A percentile compares a stretch with the other conserved stretches of the same genome.
Evolutionary conservation across 1,284 basidiomycete genomes (phyloP).

Genomic region (Moesziomyces parantarcticus): DNA sequence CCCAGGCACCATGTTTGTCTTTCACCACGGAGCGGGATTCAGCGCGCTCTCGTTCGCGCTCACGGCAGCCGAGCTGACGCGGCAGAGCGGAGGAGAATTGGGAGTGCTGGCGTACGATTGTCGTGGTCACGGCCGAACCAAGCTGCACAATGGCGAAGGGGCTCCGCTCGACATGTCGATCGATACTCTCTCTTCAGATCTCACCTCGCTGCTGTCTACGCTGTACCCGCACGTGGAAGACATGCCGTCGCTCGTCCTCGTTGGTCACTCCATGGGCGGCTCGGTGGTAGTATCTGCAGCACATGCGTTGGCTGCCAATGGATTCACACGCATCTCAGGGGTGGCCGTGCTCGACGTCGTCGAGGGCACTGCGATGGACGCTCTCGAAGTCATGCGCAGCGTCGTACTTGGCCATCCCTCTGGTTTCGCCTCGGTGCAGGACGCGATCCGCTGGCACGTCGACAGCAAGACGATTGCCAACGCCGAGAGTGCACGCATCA

Average conservation of each 20-base stretch:
- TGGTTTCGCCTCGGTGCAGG: slow-evolving; percentile 82
- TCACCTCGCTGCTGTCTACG: slow-evolving; percentile 37
- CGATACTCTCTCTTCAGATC: slow-evolving; percentile 47
- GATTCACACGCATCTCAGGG: slow-evolving; percentile 73
- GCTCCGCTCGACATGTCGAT: slow-evolving; percentile 58
- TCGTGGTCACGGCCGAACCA: slow-evolving; percentile 78
- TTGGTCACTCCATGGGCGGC: slow-evolving; percentile 69
- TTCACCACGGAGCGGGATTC: slow-evolving; percentile 95
- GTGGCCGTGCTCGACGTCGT: slow-evolving; percentile 94
- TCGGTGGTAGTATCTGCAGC: slow-evolving; percentile 53
- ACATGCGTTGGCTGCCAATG: slow-evolving; percentile 35
- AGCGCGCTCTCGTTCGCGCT: slow-evolving; percentile 88
- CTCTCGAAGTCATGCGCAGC: slow-evolving; percentile 87
- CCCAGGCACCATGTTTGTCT: slow-evolving; percentile 79
- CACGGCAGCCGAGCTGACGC: slow-evolving; percentile 80
- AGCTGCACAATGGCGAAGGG: slow-evolving; percentile 1
- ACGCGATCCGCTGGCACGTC: slow-evolving; percentile 94
- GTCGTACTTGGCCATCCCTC: slow-evolving; percentile 86
- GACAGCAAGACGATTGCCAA: slow-evolving; percentile 63
- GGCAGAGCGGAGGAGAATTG: slow-evolving; percentile 76
- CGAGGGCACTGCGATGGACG: slow-evolving; percentile 94
- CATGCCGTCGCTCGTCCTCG: slow-evolving; percentile 55
- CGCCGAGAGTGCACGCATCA: slow-evolving; percentile 60
- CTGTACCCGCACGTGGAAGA: slow-evolving; percentile 42
- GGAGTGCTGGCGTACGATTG: slow-evolving; percentile 87